Evolutionary conservation across 192 early-diverging fungal species (phyloP), one percentile per base, ranked within the genome.

Genomic region (Chytriomyces hyalinus): DNA sequence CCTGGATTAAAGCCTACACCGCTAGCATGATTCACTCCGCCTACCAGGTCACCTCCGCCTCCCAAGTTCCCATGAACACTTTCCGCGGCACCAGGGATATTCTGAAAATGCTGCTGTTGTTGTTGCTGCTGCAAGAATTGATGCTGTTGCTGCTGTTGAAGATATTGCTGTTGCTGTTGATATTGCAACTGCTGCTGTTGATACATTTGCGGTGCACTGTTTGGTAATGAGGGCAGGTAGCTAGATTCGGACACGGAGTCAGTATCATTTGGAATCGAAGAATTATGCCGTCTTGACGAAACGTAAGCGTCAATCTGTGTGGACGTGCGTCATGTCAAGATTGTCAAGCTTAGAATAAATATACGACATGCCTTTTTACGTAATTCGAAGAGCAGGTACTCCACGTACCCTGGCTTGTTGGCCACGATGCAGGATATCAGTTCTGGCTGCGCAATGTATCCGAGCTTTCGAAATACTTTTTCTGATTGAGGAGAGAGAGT

Each of bases 61-160:
- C 44, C 61, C 70, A 22, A 84, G 92, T 78, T 95, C 90, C 78
- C 84, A 87, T 50, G 76, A 83, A 36, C 92, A 94, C 76, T 73
- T 93, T 66, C 75, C 71, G 49, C 79, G 77, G 47, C 80, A 92
- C 61, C 61, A 11, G 72, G 36, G 44, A 63, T 59, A 17, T 20
- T 43, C 43, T 22, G 22, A 7, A 78, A 49, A 48, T 74, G 43
- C 46, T 79, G 79, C 44, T 67, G 47, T 57, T 49, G 47, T 57
- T 49, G 44, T 36, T 68, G 67, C 44, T 68, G 67, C 46, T 68
- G 36, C 26, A 26, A 26, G 17, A 20, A 26, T 20, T 65, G 36
- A 13, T 65, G 63, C 10, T 22, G 13, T 26, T 65, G 63, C 26
- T 65, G 63, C 63, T 65, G 63, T 65, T 24, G 24, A 15, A 46